phyloP scores from a whole-genome alignment of 768 basidiomycete species.

The Lyophyllum semitale region DNA sequence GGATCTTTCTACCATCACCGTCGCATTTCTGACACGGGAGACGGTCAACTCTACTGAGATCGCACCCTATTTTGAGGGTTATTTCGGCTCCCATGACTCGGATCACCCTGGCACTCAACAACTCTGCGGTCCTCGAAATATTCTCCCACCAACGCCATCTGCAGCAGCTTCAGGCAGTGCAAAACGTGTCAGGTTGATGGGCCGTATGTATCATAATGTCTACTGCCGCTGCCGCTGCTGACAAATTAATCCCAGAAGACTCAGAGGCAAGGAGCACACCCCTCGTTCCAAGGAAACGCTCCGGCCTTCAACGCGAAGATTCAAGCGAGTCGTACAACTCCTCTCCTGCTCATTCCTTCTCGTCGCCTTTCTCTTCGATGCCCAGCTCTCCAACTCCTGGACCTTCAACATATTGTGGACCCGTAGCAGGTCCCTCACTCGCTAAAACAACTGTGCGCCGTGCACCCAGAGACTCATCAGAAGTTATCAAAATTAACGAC shows the following conservation, averaged over 20 bases:
- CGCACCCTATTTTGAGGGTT: neutral
- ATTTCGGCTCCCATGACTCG: neutral
- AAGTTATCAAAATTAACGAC: neutral
- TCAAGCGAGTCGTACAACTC: no score
- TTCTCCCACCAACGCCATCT: neutral
- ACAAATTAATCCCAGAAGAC: no score
- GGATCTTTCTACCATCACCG: neutral
- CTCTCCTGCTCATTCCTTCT: no score
- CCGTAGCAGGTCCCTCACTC: neutral
- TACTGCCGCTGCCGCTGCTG: no score
- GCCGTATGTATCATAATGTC: no score
- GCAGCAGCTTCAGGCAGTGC: neutral
- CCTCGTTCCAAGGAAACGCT: no score
- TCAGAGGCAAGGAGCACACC: no score
- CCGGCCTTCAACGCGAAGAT: no score
- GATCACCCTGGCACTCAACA: neutral
- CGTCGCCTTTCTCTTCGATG: no score
- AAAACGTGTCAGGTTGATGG: neutral
- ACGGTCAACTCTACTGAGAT: neutral
- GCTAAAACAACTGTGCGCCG: neutral
- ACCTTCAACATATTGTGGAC: neutral
- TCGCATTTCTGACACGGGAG: neutral
- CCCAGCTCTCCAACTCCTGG: no score
- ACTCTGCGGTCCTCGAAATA: neutral
- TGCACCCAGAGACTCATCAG: neutral